Evolutionary conservation across 148 eudicot species (phyloP), one percentile per base, ranked within the genome.

Genomic region (Camellia granthamiana): DNA sequence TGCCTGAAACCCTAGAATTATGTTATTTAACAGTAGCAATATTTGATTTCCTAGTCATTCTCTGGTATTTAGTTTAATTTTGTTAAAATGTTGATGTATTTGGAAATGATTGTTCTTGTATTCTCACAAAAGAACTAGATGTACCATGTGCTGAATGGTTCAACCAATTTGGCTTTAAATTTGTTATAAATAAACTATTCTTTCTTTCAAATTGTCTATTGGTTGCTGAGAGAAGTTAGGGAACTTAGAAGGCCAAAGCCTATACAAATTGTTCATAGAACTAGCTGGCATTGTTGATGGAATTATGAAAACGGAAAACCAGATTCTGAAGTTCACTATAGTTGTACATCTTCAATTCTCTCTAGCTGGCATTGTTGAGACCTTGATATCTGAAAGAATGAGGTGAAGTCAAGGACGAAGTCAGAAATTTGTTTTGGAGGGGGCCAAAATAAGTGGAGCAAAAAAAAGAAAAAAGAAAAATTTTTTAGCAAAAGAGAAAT

Each of bases 1-100:
- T 76, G 41, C 21, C 16, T 76, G 42, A 16, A 70, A 71, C n/a
- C 66, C n/a, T 79, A 18, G 79, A 74, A 68, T 30, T 76, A 2
- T 42, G 2, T 59, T 49, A 6, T 63, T 3, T 63, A 11, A 10
- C 8, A 8, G 10, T 30, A 13, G 42, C 68, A 64, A 64, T 23
- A 2, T 7, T 21, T 64, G 42, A 21, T 64, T 64, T 23, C 42
- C 42, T 8, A 64, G 14, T 64, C 68, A 30, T 21, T 41, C 11
- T 64, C 41, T 64, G 6, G 13, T 2, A 21, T 64, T 64, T 64
- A 64, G 68, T 64, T 49, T 64, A 23, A 6, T 64, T 3, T 61
- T 18, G 64, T 61, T 18, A 5, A 64, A 64, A 30, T 2, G 70
- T 38, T 3, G 70, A 2, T 30, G 15, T 66, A 3, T 66, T 66